A percentile compares a stretch with the other conserved stretches of the same genome.
These are phyloP conservation scores for Cucurbita ficifolia DNA, from an alignment of 306 rosid species.

Conservation along the genomic window DNA sequence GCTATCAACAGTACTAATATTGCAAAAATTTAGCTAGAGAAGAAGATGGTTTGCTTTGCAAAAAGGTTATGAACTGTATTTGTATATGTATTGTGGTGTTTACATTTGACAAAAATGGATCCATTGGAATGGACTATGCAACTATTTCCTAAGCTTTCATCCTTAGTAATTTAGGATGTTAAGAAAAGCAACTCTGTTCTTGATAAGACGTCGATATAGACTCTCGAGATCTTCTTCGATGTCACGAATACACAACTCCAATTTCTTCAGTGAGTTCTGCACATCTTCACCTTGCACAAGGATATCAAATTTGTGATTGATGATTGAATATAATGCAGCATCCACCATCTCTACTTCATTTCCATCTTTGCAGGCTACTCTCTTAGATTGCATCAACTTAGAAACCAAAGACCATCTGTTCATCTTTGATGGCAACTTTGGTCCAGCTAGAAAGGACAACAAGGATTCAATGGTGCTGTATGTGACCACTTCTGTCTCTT, in stretches of 20 bases:
- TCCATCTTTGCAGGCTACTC: neutral
- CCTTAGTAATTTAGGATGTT: conserved; percentile 15
- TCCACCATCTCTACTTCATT: conserved; percentile 15
- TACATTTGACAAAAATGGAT: conserved; percentile 2
- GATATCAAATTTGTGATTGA: neutral
- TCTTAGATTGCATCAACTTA: conserved; percentile 12
- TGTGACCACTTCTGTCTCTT: conserved; percentile 8
- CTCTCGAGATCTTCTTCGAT: conserved; percentile 7
- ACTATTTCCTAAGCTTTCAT: neutral
- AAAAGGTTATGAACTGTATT: neutral
- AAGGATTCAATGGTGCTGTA: neutral
- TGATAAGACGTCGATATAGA: conserved; percentile 15
- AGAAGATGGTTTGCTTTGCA: neutral
- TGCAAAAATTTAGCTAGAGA: neutral
- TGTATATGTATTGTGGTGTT: neutral
- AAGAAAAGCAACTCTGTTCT: conserved; percentile 16
- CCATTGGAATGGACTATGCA: neutral
- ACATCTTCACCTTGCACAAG: neutral
- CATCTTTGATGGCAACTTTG: neutral
- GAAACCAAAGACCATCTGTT: conserved; percentile 13
- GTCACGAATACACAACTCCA: conserved; percentile 1
- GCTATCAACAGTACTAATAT: neutral
- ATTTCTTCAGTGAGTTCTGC: neutral
- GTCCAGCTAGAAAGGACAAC: conserved; percentile 1
- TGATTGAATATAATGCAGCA: neutral